Conservation (phyloP, 148 eudicot genomes). For the Rhododendron ferrugineum region DNA sequence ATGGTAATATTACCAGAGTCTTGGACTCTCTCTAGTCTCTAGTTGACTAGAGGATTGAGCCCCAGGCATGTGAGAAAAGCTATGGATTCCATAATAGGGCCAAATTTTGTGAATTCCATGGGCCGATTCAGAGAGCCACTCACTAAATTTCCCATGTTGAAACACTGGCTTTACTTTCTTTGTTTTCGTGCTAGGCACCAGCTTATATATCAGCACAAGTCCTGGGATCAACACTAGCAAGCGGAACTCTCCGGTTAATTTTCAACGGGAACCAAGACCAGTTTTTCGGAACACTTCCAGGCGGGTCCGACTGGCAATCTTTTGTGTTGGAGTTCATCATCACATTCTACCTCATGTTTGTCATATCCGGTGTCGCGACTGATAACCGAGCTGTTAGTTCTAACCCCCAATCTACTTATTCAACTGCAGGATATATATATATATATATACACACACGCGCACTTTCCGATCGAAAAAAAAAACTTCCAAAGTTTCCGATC, state of each 20-base stretch:
- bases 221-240: conserved; percentile 42
- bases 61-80: no score
- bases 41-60: no score
- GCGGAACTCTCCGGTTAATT: conserved; percentile 39
- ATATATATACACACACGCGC: no score
- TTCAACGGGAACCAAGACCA: conserved; percentile 26
- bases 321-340: conserved; percentile 42
- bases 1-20: no score
- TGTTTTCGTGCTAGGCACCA: conserved; percentile 27
- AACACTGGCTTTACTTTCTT: neutral
- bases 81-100: no score
- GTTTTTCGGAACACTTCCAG: conserved; percentile 38
- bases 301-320: conserved; percentile 36
- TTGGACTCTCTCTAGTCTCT: no score
- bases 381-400: conserved; percentile 47
- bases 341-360: conserved; percentile 59
- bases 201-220: conserved; percentile 38
- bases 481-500: no score
- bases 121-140: neutral
- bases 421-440: neutral
- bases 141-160: neutral
- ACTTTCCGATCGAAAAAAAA: no score
- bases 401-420: neutral
- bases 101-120: no score
- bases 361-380: conserved; percentile 45